A percentile compares a stretch with the other conserved stretches of the same genome.
phyloP scores from a whole-genome alignment of 2,329 filamentous ascomycete species.

The Plenodomus tracheiphilus region DNA sequence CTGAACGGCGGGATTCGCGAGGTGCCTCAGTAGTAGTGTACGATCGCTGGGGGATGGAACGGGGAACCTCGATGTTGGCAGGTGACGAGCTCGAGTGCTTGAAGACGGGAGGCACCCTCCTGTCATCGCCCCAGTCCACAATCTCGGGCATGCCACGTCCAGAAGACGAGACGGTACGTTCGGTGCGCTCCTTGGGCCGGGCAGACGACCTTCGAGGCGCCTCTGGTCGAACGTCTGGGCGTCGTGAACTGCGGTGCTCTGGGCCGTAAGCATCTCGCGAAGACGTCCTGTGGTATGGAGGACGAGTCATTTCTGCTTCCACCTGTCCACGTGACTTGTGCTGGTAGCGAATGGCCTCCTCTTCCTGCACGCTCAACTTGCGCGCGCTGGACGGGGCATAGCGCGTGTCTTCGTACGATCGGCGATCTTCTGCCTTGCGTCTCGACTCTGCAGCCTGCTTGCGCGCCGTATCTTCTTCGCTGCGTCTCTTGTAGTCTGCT shows the following conservation, averaged over 20 bases:
- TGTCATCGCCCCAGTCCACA: conserved; percentile 37
- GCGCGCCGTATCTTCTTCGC: conserved; percentile 26
- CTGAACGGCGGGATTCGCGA: conserved; percentile 31
- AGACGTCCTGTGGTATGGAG: conserved; percentile 31
- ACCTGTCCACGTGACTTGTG: conserved; percentile 29
- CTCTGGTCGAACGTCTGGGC: conserved; percentile 33
- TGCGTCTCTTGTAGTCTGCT: conserved; percentile 34
- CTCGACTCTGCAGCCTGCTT: conserved; percentile 27
- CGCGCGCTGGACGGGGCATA: conserved; percentile 20
- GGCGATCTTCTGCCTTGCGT: conserved; percentile 34
- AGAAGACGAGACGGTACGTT: conserved; percentile 29
- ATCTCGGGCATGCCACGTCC: conserved; percentile 36
- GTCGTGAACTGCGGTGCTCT: conserved; percentile 29
- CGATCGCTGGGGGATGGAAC: conserved; percentile 32
- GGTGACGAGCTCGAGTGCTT: conserved; percentile 45
- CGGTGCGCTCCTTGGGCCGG: conserved; percentile 34
- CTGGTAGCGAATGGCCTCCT: conserved; percentile 35
- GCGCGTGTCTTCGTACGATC: conserved; percentile 32
- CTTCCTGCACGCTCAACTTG: conserved; percentile 31
- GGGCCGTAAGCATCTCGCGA: conserved; percentile 36
- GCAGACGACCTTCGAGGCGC: conserved; percentile 40
- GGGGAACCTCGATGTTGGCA: conserved; percentile 36
- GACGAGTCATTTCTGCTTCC: conserved; percentile 27
- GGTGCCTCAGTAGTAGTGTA: conserved; percentile 28
- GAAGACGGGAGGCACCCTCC: conserved; percentile 38